Evolutionary conservation across 805 yeast species (phyloP).

Genomic region (Phaffomyces thermotolerans): DNA sequence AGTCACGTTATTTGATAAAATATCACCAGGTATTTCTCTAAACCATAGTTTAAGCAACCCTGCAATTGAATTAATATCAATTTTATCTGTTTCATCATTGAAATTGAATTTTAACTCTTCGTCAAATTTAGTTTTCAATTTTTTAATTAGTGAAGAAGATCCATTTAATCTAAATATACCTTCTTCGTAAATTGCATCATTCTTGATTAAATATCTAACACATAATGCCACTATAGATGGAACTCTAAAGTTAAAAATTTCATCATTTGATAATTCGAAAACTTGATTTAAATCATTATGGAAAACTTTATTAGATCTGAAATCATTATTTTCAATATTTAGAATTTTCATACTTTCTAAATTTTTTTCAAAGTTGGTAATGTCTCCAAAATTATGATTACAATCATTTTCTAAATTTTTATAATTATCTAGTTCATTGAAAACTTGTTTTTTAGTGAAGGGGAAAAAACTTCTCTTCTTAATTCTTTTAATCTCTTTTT

Average conservation of each 20-base stretch:
- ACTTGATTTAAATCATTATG: conserved; percentile 57
- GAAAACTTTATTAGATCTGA: conserved; percentile 40
- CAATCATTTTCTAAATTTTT: conserved; percentile 20
- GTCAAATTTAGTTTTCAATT: conserved; percentile 64
- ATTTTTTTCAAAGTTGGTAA: conserved; percentile 22
- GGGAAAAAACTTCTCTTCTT: conserved; percentile 58
- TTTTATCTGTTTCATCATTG: conserved; percentile 30
- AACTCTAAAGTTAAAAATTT: conserved; percentile 33
- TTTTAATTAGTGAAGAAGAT: conserved; percentile 67
- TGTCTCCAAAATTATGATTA: too few relatives aligned
- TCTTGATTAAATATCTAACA: conserved; percentile 53
- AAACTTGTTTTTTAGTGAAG: conserved; percentile 32
- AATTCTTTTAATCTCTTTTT: conserved; percentile 34
- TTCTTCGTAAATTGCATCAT: conserved; percentile 75
- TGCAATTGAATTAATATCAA: conserved; percentile 79
- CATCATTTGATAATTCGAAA: conserved; percentile 42
- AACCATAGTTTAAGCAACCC: conserved; percentile 79
- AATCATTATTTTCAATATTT: too few relatives aligned
- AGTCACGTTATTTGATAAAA: conserved; percentile 51
- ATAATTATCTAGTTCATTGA: conserved; percentile 12
- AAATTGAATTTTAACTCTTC: conserved; percentile 62
- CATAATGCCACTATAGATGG: conserved; percentile 80
- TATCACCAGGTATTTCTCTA: conserved; percentile 63
- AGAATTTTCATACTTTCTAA: conserved; percentile 26
- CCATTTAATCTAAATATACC: conserved; percentile 92